Conservation (phyloP, 2,329 filamentous ascomycete species). For the Lecanicillium sp. region DNA sequence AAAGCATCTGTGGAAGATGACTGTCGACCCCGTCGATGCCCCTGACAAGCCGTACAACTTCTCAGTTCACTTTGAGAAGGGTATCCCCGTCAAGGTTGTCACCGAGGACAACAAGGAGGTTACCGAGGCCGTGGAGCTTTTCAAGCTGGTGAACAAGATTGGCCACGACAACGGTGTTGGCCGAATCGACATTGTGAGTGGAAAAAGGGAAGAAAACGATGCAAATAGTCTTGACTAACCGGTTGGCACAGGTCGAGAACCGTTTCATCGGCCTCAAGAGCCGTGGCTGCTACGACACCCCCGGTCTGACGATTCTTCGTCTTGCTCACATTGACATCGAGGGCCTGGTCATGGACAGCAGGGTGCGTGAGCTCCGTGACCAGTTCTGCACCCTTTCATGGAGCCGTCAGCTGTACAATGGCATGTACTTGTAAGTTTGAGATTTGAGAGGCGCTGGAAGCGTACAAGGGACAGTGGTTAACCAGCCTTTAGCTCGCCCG, state of each 20-base stretch:
- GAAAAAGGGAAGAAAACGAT: too few species aligned
- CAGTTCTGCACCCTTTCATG: constrained; percentile 44
- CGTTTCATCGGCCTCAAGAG: constrained; percentile 29
- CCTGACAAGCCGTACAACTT: constrained; percentile 60
- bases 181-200: constrained; percentile 51
- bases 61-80: constrained; percentile 60
- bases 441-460: too few species aligned
- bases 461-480: too few species aligned
- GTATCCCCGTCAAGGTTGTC: constrained; percentile 59
- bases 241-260: too few species aligned
- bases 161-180: constrained; percentile 60
- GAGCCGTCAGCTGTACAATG: constrained; percentile 41
- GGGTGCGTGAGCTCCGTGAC: constrained; percentile 48
- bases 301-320: constrained; percentile 19
- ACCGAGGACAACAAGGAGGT: constrained; percentile 48
- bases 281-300: constrained; percentile 53
- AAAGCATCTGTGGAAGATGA: constrained; percentile 65
- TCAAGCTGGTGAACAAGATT: constrained; percentile 58
- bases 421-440: constrained; percentile 21
- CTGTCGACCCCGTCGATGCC: constrained; percentile 54
- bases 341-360: constrained; percentile 50
- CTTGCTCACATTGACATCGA: constrained; percentile 42
- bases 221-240: too few species aligned
- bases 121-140: constrained; percentile 60
- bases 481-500: constrained; percentile 50